Evolutionary conservation across 257 asterid species (phyloP).

Genomic region (Solanum sitiens): DNA sequence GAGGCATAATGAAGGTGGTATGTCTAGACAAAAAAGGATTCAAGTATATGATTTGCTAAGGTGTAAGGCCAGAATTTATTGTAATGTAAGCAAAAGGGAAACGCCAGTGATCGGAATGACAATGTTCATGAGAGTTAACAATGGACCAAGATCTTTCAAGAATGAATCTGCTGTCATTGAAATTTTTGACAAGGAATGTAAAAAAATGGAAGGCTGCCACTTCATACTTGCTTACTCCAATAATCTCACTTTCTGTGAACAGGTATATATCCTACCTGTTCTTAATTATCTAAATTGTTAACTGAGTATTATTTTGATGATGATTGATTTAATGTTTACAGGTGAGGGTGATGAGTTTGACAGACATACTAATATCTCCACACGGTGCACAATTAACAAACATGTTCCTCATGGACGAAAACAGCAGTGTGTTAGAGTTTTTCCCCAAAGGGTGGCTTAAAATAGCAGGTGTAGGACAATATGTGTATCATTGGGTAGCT

Average conservation of each 20-base stretch:
- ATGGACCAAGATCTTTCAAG: conserved; percentile 51
- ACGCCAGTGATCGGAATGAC: conserved; percentile 42
- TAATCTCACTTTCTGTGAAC: conserved; percentile 56
- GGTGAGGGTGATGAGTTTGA: conserved; percentile 54
- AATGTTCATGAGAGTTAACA: conserved; percentile 36
- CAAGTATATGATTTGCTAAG: conserved; percentile 53
- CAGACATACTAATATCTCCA: conserved; percentile 60
- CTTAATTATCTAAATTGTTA: background rate
- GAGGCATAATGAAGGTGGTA: conserved; percentile 70
- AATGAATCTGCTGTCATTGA: conserved; percentile 37
- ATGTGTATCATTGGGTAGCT: conserved; percentile 64
- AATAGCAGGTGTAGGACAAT: conserved; percentile 63
- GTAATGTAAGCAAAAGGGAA: conserved; percentile 20
- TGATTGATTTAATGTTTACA: background rate
- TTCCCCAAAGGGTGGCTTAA: conserved; percentile 73
- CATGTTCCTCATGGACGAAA: conserved; percentile 64
- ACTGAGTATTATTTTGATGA: background rate
- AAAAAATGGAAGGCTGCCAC: conserved; percentile 43
- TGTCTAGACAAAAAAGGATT: conserved; percentile 42
- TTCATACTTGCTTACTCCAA: conserved; percentile 46
- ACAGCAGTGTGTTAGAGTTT: conserved; percentile 60
- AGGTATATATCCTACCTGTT: conserved; percentile 19
- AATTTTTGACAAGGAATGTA: conserved; percentile 41
- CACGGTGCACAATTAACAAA: conserved; percentile 77
- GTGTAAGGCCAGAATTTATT: conserved; percentile 47